These are phyloP conservation scores for Daldinia caldariorum DNA, from an alignment of 495 filamentous ascomycete species.

Conservation along the genomic window DNA sequence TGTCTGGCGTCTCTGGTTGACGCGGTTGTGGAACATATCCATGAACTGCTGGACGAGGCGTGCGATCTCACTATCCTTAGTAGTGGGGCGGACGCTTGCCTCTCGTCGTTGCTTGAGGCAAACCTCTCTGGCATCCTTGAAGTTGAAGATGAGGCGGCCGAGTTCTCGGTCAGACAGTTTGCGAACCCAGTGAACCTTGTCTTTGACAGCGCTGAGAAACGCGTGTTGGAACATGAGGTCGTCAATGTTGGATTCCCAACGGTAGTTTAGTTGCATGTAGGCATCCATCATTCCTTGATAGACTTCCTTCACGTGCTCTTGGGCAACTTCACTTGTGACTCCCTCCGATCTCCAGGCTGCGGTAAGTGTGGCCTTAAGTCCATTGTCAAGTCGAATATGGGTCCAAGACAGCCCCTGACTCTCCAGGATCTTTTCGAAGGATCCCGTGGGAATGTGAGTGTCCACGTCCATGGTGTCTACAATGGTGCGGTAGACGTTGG, in stretches of 20 bases:
- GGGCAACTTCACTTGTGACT: background rate
- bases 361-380: background rate
- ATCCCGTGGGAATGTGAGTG: background rate
- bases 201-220: background rate
- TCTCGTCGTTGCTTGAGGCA: background rate
- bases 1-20: background rate
- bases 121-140: background rate
- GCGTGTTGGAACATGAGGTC: background rate
- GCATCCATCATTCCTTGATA: slow-evolving; percentile 1
- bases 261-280: background rate
- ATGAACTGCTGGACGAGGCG: background rate
- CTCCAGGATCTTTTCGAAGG: background rate
- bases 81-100: background rate
- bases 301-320: background rate
- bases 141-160: background rate
- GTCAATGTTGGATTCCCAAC: background rate
- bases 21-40: background rate
- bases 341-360: background rate
- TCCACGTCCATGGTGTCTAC: background rate
- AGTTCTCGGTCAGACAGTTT: background rate
- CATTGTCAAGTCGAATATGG: background rate
- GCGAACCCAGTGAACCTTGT: background rate
- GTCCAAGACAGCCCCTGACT: background rate
- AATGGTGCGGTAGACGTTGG: background rate
- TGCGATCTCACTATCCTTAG: background rate